Base-by-base conservation (phyloP, 2,329 filamentous ascomycete species). In the Tothia fuscella region DNA sequence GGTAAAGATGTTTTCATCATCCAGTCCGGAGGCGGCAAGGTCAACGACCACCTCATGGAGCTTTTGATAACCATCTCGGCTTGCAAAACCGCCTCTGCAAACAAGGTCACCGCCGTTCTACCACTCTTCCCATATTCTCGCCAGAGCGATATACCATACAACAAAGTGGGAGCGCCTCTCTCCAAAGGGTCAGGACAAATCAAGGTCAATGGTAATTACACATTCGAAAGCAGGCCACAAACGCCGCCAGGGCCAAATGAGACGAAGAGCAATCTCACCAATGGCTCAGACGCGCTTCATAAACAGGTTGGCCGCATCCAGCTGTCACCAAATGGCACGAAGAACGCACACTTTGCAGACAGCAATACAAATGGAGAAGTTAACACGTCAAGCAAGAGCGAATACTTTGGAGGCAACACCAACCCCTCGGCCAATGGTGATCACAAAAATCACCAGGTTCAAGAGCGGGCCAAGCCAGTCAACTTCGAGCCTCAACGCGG, bases 1-100 rank as follows among this genome's bases (percentile, higher is more conserved):
- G 91, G 85, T 53, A 98, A 98, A 63, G 91, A 98, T 76, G 91
- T 95, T 60, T 98, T 93, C 67, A 95, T 96, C 59, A 86, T 98
- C 55, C 89, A 96, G 64, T 91, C 86, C 31, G 87, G 86, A 52
- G 85, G 85, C 52, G 87, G 86, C 49, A 83, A 82, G 54, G 85
- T 95, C 65, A 98, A 98, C 60, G 91, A 98, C 65, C 80, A 93
- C 65, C 77, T 98, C 50, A 82, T 98, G 68, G 91, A 98, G 59
- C 78, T 96, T 38, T 83, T 93, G 61, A 95, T 96, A 66, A 94
- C 91, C 67, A 89, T 96, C 53, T 93, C 86, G n/a, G 91, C 91
- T 47, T 96, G 91, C 76, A 93, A 94, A 66, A 81, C 83, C 10
- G 87, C 87, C 52, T 95, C 88, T 30, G 91, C 91, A 22, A 86